A percentile compares a stretch with the other conserved stretches of the same genome.
These are phyloP conservation scores for Hypsizygus ulmarius DNA, from an alignment of 1,284 basidiomycete species.

Conservation along the genomic window DNA sequence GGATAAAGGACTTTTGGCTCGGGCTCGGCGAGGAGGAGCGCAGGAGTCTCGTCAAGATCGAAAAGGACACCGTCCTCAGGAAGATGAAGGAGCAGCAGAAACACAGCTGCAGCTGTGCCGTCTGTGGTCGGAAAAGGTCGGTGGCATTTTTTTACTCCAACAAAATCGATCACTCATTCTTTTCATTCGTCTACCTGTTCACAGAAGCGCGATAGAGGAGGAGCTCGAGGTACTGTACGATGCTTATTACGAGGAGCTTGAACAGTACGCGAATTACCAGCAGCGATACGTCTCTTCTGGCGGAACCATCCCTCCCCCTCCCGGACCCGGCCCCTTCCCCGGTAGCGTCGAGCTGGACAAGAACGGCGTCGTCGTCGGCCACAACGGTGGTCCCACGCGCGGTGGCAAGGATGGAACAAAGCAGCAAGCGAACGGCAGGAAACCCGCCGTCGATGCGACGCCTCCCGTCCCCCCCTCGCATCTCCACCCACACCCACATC, in stretches of 20 bases:
- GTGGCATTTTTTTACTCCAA: slow-evolving; percentile 33
- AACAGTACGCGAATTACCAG: slow-evolving; percentile 97
- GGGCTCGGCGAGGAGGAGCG: slow-evolving; percentile 86
- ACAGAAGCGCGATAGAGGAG: slow-evolving; percentile 94
- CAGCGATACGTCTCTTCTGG: slow-evolving; percentile 88
- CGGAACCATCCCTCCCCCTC: slow-evolving; percentile 85
- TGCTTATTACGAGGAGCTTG: slow-evolving; percentile 99
- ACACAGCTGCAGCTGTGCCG: slow-evolving; percentile 92
- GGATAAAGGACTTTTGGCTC: slow-evolving; percentile 98
- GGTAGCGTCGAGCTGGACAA: slow-evolving; percentile 96
- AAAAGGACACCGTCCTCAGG: slow-evolving; percentile 94
- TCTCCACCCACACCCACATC: slow-evolving; percentile 14
- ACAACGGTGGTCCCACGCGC: slow-evolving; percentile 24
- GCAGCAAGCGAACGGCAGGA: slow-evolving; percentile 39
- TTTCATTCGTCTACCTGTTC: slow-evolving; percentile 17
- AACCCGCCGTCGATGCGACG: slow-evolving; percentile 19
- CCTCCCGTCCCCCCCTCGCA: slow-evolving; percentile 16
- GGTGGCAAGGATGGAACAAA: slow-evolving; percentile 22
- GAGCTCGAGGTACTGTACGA: slow-evolving; percentile 99
- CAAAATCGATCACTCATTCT: slow-evolving; percentile 18
- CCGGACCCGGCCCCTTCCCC: slow-evolving; percentile 96
- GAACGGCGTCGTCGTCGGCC: slow-evolving; percentile 76
- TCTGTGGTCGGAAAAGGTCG: slow-evolving; percentile 94
- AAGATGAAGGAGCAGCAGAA: slow-evolving; percentile 99
- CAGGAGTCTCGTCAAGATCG: slow-evolving; percentile 87